Percentiles rank a stretch among this genome's conserved stretches.
Conservation (phyloP, 306 rosid species). For the Luffa aegyptiaca region DNA sequence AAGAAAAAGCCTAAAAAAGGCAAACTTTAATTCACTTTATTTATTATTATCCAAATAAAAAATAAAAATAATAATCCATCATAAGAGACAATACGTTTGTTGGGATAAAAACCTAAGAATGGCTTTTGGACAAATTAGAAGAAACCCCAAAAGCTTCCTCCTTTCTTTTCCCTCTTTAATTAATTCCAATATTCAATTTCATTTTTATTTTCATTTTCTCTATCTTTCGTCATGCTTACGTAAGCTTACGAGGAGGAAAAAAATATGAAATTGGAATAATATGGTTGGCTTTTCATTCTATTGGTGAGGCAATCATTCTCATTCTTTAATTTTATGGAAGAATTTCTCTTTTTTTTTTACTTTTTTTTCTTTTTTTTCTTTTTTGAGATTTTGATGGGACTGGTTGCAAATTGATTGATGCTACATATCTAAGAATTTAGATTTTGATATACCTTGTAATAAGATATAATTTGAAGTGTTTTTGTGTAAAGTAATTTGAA, state of each 20-base stretch:
- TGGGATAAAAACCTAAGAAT: constrained; percentile 18
- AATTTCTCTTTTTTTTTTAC: neutral
- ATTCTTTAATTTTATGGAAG: neutral
- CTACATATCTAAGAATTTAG: neutral
- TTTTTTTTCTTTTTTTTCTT: neutral
- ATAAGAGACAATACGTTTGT: constrained; percentile 12
- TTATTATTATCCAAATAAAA: constrained; percentile 19
- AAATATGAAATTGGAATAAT: neutral
- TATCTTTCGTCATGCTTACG: neutral
- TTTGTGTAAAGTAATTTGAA: neutral
- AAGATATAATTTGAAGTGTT: neutral
- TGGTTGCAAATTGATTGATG: neutral
- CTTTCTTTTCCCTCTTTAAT: constrained; percentile 23
- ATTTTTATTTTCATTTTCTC: neutral
- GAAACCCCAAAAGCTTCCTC: constrained; percentile 19
- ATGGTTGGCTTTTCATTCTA: neutral
- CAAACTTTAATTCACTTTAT: constrained; percentile 18
- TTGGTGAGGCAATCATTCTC: neutral
- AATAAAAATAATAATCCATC: neutral
- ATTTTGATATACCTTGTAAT: neutral
- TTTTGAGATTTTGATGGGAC: neutral
- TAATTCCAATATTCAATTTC: neutral
- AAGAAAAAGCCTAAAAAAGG: constrained; percentile 9
- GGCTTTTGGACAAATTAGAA: constrained; percentile 20
- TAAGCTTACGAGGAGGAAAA: neutral